Base-by-base conservation (phyloP, 139 green algal genomes). In the Micractinium conductrix region DNA sequence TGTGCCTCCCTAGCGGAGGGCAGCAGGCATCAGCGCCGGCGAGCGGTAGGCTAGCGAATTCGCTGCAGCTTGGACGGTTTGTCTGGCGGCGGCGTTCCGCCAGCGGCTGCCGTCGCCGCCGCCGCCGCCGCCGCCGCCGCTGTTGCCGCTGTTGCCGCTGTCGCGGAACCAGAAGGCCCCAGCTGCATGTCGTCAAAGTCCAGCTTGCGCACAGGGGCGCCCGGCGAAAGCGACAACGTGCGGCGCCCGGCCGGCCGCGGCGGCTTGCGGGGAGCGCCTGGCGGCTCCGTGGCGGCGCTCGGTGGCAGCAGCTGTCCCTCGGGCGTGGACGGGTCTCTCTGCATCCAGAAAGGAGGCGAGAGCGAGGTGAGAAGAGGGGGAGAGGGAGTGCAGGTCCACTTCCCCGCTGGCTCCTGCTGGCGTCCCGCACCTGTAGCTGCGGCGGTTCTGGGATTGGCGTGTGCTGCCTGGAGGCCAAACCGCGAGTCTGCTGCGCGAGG, bases 171-270 rank as follows among this genome's bases (percentile, higher is more conserved):
- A 16, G 35, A 17, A 2, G 42, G 79, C 33, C 33, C 40, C 44
- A 24, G 79, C 43, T 26, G 50, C 76, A 73, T 60, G 43, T 55
- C 40, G 44, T 88, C 63, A 28, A 88, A 88, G 4, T 84, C 50
- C 9, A 88, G 45, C 80, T 73, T 80, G 35, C 84, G 42, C 44
- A 88, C 84, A 1, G 84, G 84, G 2, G 84, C 84, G 21, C 63
- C 65, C 2, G 75, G 14, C 2, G 76, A 72, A 43, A 88, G 76
- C 14, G 19, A 19, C 9, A 84, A 35, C 21, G 1, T 44, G 21
- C 78, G 45, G 19, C 55, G 40, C 24, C 44, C 19, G 0, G 38
- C 21, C 7, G 80, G 67, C 9, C 35, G 74, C 68, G 38, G 43
- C 12, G 35, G 37, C 48, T 84, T 84, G 12, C 73, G 83, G 5